These are phyloP conservation scores for Phytophthora megakarya DNA, from an alignment of 352 stramenopile species.

Conservation along the genomic window DNA sequence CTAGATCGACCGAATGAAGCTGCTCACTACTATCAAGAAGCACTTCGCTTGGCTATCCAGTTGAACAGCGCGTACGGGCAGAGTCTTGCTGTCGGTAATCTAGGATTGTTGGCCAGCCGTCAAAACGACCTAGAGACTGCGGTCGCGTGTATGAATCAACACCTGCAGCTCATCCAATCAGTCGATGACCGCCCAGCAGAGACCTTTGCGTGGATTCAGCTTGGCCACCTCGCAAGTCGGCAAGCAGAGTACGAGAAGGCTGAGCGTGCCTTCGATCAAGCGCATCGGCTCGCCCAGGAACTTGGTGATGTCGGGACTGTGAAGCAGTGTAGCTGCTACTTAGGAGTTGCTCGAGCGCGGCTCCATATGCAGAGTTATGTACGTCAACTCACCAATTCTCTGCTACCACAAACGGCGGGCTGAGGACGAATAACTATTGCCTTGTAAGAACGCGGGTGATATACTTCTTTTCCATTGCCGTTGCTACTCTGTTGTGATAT, in stretches of 20 bases:
- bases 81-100: conserved; percentile 86
- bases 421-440: conserved; percentile 8
- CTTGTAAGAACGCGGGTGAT: conserved; percentile 1
- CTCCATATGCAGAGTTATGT: conserved; percentile 74
- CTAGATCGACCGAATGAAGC: conserved; percentile 70
- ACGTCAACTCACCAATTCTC: conserved; percentile 43
- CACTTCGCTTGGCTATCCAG: conserved; percentile 81
- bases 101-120: conserved; percentile 83
- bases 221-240: conserved; percentile 76
- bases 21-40: conserved; percentile 87
- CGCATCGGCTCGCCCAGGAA: conserved; percentile 76
- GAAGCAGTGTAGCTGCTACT: conserved; percentile 85
- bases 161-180: conserved; percentile 89
- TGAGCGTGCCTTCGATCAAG: conserved; percentile 78
- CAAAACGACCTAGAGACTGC: conserved; percentile 83
- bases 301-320: conserved; percentile 63
- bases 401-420: conserved; percentile 21
- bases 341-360: conserved; percentile 68
- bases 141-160: conserved; percentile 87
- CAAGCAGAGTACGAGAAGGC: conserved; percentile 63
- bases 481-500: conserved; percentile 1
- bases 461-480: conserved; percentile 17
- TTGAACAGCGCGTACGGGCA: conserved; percentile 87
- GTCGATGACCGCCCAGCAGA: conserved; percentile 79
- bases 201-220: conserved; percentile 86